Conservation (phyloP, 2,329 filamentous ascomycete genomes). For the Penicillium sp. region DNA sequence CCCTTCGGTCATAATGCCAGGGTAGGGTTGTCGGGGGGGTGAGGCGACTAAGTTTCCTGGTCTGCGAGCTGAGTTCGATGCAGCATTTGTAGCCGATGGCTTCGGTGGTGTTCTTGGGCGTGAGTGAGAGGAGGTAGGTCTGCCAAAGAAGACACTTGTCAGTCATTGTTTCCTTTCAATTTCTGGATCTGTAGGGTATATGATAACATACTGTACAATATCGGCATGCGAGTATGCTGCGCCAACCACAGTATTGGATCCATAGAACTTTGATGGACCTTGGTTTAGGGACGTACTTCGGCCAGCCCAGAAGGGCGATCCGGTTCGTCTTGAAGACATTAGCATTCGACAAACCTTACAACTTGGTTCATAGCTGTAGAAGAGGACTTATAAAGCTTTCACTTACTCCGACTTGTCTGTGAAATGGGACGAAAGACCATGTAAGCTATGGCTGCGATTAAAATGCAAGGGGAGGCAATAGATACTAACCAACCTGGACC, state of each 20-base stretch:
- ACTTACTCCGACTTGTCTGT: conserved; percentile 26
- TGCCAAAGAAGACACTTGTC: conserved; percentile 14
- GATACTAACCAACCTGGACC: conserved; percentile 94
- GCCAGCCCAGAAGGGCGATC: conserved; percentile 83
- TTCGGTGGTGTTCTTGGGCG: conserved; percentile 72
- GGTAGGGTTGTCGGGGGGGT: conserved; percentile 71
- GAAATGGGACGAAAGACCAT: background rate
- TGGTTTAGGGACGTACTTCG: conserved; percentile 53
- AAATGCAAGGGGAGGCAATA: conserved; percentile 21
- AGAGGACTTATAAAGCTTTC: background rate
- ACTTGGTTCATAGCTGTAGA: background rate
- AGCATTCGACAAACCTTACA: background rate
- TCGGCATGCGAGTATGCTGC: conserved; percentile 96
- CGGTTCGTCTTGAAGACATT: conserved; percentile 58
- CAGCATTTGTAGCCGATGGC: conserved; percentile 55
- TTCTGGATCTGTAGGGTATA: conserved; percentile 58
- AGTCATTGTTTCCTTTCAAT: conserved; percentile 10
- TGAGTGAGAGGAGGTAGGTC: conserved; percentile 30
- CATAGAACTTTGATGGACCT: conserved; percentile 58
- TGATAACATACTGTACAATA: conserved; percentile 68
- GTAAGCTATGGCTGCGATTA: conserved; percentile 34
- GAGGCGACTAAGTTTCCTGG: conserved; percentile 31
- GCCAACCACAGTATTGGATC: conserved; percentile 76
- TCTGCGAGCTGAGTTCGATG: conserved; percentile 49
- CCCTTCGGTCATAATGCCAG: conserved; percentile 75